Evolutionary conservation across 2,329 filamentous ascomycete species (phyloP).

Genomic region (Pseudofabraea citricarpa): DNA sequence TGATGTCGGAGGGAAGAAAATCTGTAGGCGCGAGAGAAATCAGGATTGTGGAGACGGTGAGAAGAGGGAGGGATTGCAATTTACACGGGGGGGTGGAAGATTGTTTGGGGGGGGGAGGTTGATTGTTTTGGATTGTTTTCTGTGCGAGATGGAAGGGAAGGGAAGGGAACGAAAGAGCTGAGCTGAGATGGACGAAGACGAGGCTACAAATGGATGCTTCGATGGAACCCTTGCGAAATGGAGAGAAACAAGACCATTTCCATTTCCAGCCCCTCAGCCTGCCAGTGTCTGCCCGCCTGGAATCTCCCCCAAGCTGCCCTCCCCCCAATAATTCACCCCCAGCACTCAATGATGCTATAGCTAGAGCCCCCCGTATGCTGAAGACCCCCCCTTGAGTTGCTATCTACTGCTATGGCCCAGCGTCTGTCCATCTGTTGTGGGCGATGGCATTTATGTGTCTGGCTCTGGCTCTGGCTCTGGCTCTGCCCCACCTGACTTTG

Average conservation of each 20-base stretch:
- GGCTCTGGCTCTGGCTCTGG: not conserved
- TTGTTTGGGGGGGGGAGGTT: not conserved
- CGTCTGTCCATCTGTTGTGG: not conserved
- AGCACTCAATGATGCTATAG: too few relatives aligned
- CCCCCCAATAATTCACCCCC: too few relatives aligned
- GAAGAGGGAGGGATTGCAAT: not conserved
- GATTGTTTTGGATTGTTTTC: not conserved
- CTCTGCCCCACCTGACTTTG: not conserved
- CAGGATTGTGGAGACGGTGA: not conserved
- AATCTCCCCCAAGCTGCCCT: not conserved
- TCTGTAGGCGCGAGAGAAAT: too few relatives aligned
- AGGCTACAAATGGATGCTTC: constrained; percentile 1
- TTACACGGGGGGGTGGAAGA: not conserved
- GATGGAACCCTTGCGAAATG: not conserved
- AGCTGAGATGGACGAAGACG: too few relatives aligned
- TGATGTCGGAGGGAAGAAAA: not conserved
- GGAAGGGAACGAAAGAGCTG: not conserved
- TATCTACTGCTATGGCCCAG: too few relatives aligned
- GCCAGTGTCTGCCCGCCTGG: not conserved
- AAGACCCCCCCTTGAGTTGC: too few relatives aligned
- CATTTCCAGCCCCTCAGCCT: not conserved
- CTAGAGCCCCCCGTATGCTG: too few relatives aligned
- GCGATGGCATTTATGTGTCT: not conserved
- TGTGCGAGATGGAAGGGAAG: not conserved
- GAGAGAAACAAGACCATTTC: not conserved